Evolutionary conservation across 257 asterid genomes (phyloP).

Genomic region (Solanum chmielewskii): DNA sequence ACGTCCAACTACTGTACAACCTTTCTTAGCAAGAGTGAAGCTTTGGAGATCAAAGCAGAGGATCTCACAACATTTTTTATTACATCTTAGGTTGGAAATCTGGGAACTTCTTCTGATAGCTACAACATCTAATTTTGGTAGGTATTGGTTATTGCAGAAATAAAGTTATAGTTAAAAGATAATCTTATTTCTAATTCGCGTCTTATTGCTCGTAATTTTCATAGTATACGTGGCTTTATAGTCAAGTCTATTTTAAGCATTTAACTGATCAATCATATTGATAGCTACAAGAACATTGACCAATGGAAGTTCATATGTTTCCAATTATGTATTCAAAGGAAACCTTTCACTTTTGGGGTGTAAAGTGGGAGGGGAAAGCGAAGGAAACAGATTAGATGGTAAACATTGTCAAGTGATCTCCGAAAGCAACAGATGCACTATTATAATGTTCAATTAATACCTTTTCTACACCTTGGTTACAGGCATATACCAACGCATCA

Average conservation of each 20-base stretch:
- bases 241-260: background rate
- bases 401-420: background rate
- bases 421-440: background rate
- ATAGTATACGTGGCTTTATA: background rate
- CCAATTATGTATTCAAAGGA: background rate
- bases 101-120: background rate
- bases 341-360: background rate
- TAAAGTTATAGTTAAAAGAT: no score
- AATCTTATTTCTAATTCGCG: background rate
- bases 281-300: background rate
- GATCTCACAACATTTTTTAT: background rate
- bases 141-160: background rate
- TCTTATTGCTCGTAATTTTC: background rate
- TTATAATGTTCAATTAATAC: constrained; percentile 19
- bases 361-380: background rate
- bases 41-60: background rate
- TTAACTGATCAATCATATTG: background rate
- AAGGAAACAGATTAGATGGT: background rate
- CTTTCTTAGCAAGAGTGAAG: background rate
- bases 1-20: background rate
- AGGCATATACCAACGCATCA: constrained; percentile 89
- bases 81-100: background rate
- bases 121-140: background rate
- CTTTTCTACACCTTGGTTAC: constrained; percentile 97
- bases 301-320: background rate